Evolutionary conservation across 345 rosid species (phyloP), one percentile per base, ranked within the genome.

Genomic region (Microthlaspi erraticum): DNA sequence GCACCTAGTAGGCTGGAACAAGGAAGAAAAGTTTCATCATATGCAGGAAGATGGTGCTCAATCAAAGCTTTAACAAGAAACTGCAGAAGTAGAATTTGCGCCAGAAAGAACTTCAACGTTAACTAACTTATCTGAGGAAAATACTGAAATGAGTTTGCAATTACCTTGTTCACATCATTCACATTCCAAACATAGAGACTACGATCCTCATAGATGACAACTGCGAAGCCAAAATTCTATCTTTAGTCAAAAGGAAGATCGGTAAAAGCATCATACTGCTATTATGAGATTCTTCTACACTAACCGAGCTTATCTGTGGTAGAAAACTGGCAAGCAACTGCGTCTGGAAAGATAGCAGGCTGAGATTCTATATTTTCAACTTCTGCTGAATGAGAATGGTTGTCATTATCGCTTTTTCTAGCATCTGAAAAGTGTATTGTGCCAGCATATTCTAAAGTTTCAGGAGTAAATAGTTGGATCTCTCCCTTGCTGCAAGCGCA

Each of bases 261-360:
- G 52, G 10, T 23, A 52, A 37, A 16, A 62, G 17, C 37, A 44
- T 61, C 64, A 58, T 36, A 67, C 26, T 7, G 16, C 10, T 68
- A 52, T 58, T 14, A 9, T 3, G 18, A 36, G 14, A 14, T 49
- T 59, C 43, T 41, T 78, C 53, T 57, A 73, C 43, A 64, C 87
- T 76, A 34, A 87, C 93, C 87, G 51, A 87, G 85, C 76, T 80
- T 89, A 41, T 84, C 87, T 29, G 82, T 62, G 48, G 79, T 67
- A 36, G 84, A 83, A 83, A 89, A 89, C 83, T 86, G 93, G 74
- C 97, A 87, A 70, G 97, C 96, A 66, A 91, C 69, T 79, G 91
- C 93, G 58, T 87, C 91, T 29, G 97, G 93, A 48, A 56, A 41
- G 26, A 72, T 60, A 31, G 19, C 51, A 10, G 48, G 74, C 32